A percentile compares a stretch with the other conserved stretches of the same genome.
Conservation (phyloP, 495 filamentous ascomycete genomes). For the Aspergillus conjunctus region DNA sequence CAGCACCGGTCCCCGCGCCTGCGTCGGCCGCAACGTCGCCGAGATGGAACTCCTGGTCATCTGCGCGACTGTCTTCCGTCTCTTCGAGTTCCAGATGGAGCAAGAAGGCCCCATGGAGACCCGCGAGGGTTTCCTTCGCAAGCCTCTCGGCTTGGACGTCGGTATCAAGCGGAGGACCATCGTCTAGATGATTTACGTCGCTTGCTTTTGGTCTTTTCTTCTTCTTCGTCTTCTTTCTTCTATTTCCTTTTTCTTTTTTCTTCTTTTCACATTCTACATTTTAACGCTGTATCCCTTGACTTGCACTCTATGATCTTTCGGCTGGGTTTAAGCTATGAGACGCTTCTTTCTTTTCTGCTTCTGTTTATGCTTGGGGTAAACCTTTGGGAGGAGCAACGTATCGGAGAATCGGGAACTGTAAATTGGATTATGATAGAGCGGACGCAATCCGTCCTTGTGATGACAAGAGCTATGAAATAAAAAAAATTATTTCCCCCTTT, state of each 20-base stretch:
- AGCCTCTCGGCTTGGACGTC: conserved; percentile 75
- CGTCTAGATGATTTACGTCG: background rate
- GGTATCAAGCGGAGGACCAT: conserved; percentile 55
- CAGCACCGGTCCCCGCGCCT: conserved; percentile 75
- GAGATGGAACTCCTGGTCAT: conserved; percentile 93
- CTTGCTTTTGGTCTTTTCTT: conserved; percentile 1
- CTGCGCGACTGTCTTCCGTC: conserved; percentile 69
- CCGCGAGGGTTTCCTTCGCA: conserved; percentile 85
- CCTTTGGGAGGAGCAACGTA: background rate
- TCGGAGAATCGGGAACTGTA: background rate
- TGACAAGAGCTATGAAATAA: background rate
- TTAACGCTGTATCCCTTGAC: background rate
- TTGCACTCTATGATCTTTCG: background rate
- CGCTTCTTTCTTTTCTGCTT: background rate
- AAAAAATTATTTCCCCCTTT: background rate
- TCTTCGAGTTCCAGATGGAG: conserved; percentile 74
- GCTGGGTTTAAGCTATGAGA: background rate
- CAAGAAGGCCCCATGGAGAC: conserved; percentile 73
- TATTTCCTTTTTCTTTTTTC: background rate
- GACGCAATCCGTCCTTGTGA: background rate
- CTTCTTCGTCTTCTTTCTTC: background rate
- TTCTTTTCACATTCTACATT: background rate
- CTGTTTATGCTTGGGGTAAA: background rate
- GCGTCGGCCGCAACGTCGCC: conserved; percentile 84
- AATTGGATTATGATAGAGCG: conserved; percentile 1